Percentiles rank a stretch among this genome's conserved stretches.
These are phyloP conservation scores for Taxawa tesnikishii DNA, from an alignment of 2,329 filamentous ascomycete genomes.

Conservation along the genomic window DNA sequence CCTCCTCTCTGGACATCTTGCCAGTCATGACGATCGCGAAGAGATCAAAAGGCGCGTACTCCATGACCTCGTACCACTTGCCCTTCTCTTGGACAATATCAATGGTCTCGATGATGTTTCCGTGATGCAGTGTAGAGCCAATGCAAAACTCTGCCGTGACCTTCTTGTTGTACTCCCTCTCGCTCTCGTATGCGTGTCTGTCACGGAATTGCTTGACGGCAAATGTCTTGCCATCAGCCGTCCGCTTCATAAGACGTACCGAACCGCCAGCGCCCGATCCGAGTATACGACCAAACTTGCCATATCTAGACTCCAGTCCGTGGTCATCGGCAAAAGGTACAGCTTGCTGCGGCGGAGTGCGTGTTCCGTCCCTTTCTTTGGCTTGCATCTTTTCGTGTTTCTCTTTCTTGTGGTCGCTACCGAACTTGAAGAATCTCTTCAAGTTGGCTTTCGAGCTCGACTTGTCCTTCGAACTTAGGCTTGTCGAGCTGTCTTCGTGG, in stretches of 20 bases:
- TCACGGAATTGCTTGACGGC: slow-evolving; percentile 95
- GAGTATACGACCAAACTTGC: slow-evolving; percentile 86
- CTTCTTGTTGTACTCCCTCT: slow-evolving; percentile 96
- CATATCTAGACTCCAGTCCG: slow-evolving; percentile 80
- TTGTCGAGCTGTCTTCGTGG: slow-evolving; percentile 30
- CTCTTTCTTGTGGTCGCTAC: slow-evolving; percentile 49
- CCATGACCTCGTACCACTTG: slow-evolving; percentile 98
- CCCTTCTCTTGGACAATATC: slow-evolving; percentile 92
- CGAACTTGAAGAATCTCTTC: slow-evolving; percentile 89
- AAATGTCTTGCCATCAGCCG: slow-evolving; percentile 84
- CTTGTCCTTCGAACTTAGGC: slow-evolving; percentile 24
- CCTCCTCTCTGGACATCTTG: slow-evolving; percentile 85
- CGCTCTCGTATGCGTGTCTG: slow-evolving; percentile 81
- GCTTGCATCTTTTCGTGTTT: slow-evolving; percentile 13
- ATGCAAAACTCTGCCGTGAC: slow-evolving; percentile 97
- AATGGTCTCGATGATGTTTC: slow-evolving; percentile 95
- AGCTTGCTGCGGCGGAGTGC: slow-evolving; percentile 20
- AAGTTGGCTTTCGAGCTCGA: slow-evolving; percentile 79
- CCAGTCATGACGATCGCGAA: slow-evolving; percentile 99
- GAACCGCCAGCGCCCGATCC: slow-evolving; percentile 92
- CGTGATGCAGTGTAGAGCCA: slow-evolving; percentile 89
- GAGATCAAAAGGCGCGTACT: slow-evolving; percentile 89
- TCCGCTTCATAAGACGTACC: slow-evolving; percentile 85
- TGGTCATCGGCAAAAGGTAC: slow-evolving; percentile 91
- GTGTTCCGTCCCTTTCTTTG: slow-evolving; percentile 18